Base-by-base conservation (phyloP, 768 basidiomycete species). In the Aureoboletus auriporus region DNA sequence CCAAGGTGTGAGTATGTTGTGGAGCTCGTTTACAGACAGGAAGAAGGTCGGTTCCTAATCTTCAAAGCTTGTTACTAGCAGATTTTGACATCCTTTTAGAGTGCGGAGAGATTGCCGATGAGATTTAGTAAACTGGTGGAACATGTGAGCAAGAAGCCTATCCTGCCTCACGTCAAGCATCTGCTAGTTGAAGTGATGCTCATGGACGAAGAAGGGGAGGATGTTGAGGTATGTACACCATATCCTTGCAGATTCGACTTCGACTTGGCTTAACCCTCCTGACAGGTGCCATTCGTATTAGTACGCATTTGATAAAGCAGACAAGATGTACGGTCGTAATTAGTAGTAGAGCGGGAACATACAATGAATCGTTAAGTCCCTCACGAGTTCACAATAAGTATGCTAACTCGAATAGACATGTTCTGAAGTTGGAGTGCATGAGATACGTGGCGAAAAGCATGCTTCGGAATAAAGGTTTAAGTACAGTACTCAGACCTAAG, bases 1-100 rank as follows among this genome's bases (percentile, higher is more conserved):
- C 61, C 89, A 93, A 66, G 95, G 93, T 36, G 94, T 97, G 30
- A 93, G 92, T 62, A 95, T 98, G 94, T 74, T 98, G 29, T 98
- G 94, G 93, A 93, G 90, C 52, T 84, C 89, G 30, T 99, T 95
- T 68, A 78, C 91, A 44, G 86, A 84, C 46, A 89, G 85, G 73
- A 91, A 91, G 75, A 98, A 98, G 87, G 94, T 89, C 36, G 34
- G 51, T 46, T 23, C 39, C 28, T 7, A 31, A 3, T 33, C 42
- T 29, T 46, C 43, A 33, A 26, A 41, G 8, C 3, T 30, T 23
- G 29, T 27, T 23, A 44, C 23, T 17, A 17, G 26, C 49, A 35
- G 39, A 26, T 42, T 46, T 30, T 52, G 39, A 64, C 40, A 14
- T n/a, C 40, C 39, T 37, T 12, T 50, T 51, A 95, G 93, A 86